A percentile compares a stretch with the other conserved stretches of the same genome.
Conservation (phyloP, 1,284 basidiomycete genomes). For the Wolfiporia cocos region DNA sequence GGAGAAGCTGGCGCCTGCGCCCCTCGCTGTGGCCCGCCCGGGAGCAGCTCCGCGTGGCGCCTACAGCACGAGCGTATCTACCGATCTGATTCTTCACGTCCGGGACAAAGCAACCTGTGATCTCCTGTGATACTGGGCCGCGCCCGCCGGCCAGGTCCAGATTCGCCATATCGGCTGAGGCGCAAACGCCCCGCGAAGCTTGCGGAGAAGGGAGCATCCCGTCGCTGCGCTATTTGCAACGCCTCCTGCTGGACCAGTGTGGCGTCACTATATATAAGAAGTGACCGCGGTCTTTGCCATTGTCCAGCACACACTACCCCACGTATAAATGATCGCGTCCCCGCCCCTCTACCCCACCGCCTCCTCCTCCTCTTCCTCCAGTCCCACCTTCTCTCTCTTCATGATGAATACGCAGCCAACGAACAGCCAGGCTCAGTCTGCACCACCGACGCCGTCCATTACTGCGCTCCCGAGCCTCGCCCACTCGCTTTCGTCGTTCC, state of each 20-base stretch:
- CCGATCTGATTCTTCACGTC: neutral
- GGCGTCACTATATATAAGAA: neutral
- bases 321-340: neutral
- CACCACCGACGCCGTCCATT: slow-evolving; percentile 14
- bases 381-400: slow-evolving; percentile 5
- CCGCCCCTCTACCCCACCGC: neutral
- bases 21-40: too few species aligned
- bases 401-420: slow-evolving; percentile 10
- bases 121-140: slow-evolving; percentile 6
- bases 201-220: too few species aligned
- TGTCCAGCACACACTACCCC: neutral
- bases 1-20: too few species aligned
- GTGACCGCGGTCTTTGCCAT: neutral
- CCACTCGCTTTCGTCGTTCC: slow-evolving; percentile 27
- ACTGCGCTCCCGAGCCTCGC: slow-evolving; percentile 26
- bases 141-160: slow-evolving; percentile 12
- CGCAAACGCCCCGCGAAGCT: too few species aligned
- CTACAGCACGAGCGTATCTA: too few species aligned
- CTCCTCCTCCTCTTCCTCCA: neutral
- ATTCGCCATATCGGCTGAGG: slow-evolving; percentile 11
- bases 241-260: neutral
- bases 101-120: slow-evolving; percentile 3
- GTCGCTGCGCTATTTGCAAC: neutral
- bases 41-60: too few species aligned
- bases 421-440: slow-evolving; percentile 3